Base-by-base conservation (phyloP, 2,329 filamentous ascomycete species). In the Coniochaeta hoffmannii region DNA sequence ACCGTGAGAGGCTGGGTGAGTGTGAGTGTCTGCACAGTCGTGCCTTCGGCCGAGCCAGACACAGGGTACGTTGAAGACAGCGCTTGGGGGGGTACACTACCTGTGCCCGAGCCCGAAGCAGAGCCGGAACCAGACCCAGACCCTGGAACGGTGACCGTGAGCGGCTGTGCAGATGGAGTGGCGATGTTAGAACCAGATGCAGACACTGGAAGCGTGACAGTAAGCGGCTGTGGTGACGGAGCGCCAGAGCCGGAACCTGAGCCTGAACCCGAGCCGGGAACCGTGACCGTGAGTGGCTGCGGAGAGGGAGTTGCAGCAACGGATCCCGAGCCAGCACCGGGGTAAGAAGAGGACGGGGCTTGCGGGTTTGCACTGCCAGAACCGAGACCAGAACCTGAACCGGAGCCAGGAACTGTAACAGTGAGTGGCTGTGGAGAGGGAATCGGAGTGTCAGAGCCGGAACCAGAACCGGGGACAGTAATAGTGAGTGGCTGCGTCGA, bases 401-500 rank as follows among this genome's bases (percentile, higher is more conserved):
- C 15, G 11, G 49, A 51, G 26, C n/a, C 49, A 15, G 49, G 28
- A 22, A 51, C n/a, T 51, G 49, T 51, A 12, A 51, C 49, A 12
- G 49, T 51, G 49, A 31, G 28, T 19, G 49, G 49, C 49, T 19
- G 26, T 51, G 49, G 31, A 14, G 49, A 51, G 22, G 31, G 28
- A 32, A 7, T 19, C 19, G 22, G 4, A 9, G 44, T 15, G 30
- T 19, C 31, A 15, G 55, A 55, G 14, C 49, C 15, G 10, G 55
- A 34, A 46, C 49, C 15, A 11, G 55, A 34, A 46, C 11, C 28
- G 14, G 24, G 32, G 44, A 56, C 54, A 1, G 58, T 58, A n/a
- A 59, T 55, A 5, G 58, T 59, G 50, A 55, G 53, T 10, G 57
- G 44, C 3, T 57, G 28, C 6, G 54, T 52, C 1, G 56, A 55